Base-by-base conservation (phyloP, 1,284 basidiomycete species). In the Naganishia albida region DNA sequence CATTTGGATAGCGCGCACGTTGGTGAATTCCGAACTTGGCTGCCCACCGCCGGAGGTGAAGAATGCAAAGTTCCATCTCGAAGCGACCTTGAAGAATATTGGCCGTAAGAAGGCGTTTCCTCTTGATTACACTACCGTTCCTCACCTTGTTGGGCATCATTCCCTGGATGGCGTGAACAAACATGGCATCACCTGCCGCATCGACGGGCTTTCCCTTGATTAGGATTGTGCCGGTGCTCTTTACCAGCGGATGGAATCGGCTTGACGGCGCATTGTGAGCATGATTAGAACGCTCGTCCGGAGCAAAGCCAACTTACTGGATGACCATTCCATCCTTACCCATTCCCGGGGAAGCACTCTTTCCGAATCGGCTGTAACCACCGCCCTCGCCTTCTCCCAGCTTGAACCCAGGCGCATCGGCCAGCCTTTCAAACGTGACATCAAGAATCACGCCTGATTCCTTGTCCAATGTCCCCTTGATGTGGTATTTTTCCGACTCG, bases 101-200 rank as follows among this genome's bases (percentile, higher is more conserved):
- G 18, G 2, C 25, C 43, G 10, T 62, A 55, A 48, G 30, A 62
- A 54, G n/a, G n/a, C 25, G 1, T 2, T 44, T 54, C n/a, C n/a
- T n/a, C n/a, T n/a, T n/a, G n/a, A n/a, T n/a, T n/a, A 16, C 43
- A 44, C 15, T 8, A 64, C 7, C 20, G n/a, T 7, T 50, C 70
- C 77, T 67, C 40, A 80, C 87, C 64, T 93, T 85, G 79, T 99
- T 93, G 62, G 94, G 93, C 12, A 93, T 86, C 93, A 99, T 97
- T 73, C 94, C 95, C 79, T 99, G 96, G 77, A 99, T 95, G 30
- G 96, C 95, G 78, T 96, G 91, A 25, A 96, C 85, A 75, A 97
- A 89, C 87, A 93, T 91, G 43, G 91, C 94, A n/a, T 86, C 82
- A 48, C 91, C 93, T 42, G 85, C 82, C 48, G 88, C 82, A 44